phyloP scores from a whole-genome alignment of 345 rosid species.

The Hibiscus tridactylites region DNA sequence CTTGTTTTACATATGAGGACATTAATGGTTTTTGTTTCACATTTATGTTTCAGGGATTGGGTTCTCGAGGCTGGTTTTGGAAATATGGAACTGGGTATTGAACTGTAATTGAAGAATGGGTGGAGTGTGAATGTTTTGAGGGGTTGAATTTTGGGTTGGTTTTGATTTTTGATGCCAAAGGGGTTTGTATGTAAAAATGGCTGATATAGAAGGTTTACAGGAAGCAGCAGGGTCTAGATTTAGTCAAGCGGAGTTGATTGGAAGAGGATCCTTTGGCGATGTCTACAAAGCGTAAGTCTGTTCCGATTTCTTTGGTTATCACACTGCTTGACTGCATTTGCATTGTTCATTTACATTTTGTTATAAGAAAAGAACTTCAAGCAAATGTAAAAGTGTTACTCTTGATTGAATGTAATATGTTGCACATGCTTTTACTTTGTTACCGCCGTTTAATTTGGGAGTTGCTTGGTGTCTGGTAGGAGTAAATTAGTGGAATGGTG shows the following conservation, averaged over 20 bases:
- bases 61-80: constrained; percentile 2
- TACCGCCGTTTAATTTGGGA: neutral
- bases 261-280: constrained; percentile 96
- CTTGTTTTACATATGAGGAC: neutral
- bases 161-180: constrained; percentile 11
- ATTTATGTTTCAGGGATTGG: neutral
- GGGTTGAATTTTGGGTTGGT: constrained; percentile 1
- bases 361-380: neutral
- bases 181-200: constrained; percentile 39
- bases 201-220: constrained; percentile 62
- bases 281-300: constrained; percentile 91
- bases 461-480: neutral
- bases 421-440: neutral
- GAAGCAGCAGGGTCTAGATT: constrained; percentile 85
- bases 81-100: neutral
- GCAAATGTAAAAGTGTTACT: neutral
- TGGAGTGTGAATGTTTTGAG: neutral
- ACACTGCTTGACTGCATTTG: neutral
- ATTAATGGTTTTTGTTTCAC: neutral
- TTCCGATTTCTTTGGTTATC: constrained; percentile 3
- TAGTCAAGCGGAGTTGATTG: constrained; percentile 77
- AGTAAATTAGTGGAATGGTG: neutral
- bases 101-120: neutral
- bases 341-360: constrained; percentile 6
- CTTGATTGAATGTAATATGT: neutral